Percentiles rank a stretch among this genome's conserved stretches.
These are phyloP conservation scores for Ganoderma meredithae DNA, from an alignment of 1,284 basidiomycete species.

Conservation along the genomic window DNA sequence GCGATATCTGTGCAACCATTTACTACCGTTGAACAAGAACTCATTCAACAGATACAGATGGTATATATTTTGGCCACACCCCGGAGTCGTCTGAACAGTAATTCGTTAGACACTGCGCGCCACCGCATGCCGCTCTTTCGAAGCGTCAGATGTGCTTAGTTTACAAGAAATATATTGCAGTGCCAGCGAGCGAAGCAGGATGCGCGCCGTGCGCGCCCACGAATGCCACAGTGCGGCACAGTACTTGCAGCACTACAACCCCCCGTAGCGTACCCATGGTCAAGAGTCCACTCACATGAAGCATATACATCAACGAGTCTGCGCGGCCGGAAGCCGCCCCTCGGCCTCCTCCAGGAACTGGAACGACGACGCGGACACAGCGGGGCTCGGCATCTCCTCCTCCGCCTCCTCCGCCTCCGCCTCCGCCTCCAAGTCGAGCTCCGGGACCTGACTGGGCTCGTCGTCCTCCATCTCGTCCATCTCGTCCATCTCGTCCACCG, in stretches of 20 bases:
- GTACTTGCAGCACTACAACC: no score
- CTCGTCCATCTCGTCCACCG: neutral
- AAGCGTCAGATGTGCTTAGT: neutral
- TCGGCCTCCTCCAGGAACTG: constrained; percentile 5
- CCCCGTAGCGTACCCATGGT: neutral
- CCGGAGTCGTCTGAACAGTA: no score
- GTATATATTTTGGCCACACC: no score
- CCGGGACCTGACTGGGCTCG: neutral
- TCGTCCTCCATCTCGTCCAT: neutral
- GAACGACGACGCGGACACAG: constrained; percentile 6
- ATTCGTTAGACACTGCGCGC: neutral
- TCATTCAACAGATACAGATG: no score
- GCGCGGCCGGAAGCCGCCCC: neutral
- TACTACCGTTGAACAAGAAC: no score
- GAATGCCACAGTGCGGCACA: neutral
- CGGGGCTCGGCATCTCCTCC: constrained; percentile 7
- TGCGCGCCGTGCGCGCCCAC: neutral
- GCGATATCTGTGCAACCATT: no score
- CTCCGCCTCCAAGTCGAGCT: constrained; percentile 4
- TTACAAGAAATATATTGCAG: constrained; percentile 1
- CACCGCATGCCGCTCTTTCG: neutral
- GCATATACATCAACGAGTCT: neutral
- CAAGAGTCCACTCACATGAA: no score
- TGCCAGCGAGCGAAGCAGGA: neutral
- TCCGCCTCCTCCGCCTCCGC: neutral